Evolutionary conservation across 73 alveolate genomes (phyloP), one percentile per base, ranked within the genome.

Genomic region (Stentor coeruleus): DNA sequence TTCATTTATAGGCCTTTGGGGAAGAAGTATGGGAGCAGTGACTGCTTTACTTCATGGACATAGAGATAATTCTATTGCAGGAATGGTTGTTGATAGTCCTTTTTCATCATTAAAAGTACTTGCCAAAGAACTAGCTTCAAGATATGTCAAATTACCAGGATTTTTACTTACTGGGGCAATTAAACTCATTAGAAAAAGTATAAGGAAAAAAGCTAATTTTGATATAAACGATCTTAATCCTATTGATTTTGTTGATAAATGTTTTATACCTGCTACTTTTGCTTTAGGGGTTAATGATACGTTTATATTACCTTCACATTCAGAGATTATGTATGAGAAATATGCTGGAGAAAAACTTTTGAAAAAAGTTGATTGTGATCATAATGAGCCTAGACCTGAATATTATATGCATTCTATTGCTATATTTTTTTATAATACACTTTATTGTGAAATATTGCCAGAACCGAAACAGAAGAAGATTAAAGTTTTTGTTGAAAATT

Each of bases 11-110:
- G 96, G 96, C 20, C 83, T 91, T 3, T 91, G 96, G 93, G 96
- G 96, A 42, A 39, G 96, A 74, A 83, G 92, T 14, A 91, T 91
- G 96, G 96, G 96, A 33, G 99, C 99, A 33, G 99, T 96, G 11
- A 96, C 99, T 3, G 96, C 98, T 3, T 85, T 96, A 81, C 81
- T 96, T 90, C 96, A 94, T 91, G 95, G 97, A 14, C 89, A 95
- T 83, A 86, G 93, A 73, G 99, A 96, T 87, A 92, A 94, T 35
- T 81, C 97, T 73, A 93, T 98, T 2, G 98, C 97, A 26, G 99
- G 99, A 58, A 90, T 98, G 85, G 99, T 97, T 74, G 92, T 98
- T 74, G 99, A 98, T 90, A 89, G 98, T 30, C 98, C 99, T 74
- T 84, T 90, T 89, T 82, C 95, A 74, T 59, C 87, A 85, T 84